Percentiles rank a stretch among this genome's conserved stretches.
Conservation (phyloP, 2,329 filamentous ascomycete genomes). For the Fusarium metavorans region DNA sequence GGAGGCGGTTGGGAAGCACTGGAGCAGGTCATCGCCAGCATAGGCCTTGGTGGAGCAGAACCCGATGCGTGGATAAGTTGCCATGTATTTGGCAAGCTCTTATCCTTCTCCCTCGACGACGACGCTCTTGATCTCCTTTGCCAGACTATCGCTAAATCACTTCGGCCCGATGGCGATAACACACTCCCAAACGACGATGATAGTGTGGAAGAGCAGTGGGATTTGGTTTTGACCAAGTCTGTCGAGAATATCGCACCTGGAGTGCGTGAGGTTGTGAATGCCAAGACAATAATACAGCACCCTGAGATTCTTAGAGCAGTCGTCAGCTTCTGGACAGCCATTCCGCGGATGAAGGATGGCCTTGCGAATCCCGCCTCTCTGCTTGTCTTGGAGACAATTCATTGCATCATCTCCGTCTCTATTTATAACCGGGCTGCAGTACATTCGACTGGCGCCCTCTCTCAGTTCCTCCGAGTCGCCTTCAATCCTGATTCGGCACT, state of each 20-base stretch:
- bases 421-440: constrained; percentile 77
- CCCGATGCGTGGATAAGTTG: constrained; percentile 75
- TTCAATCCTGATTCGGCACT: constrained; percentile 67
- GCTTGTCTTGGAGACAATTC: constrained; percentile 74
- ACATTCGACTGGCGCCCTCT: constrained; percentile 79
- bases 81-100: constrained; percentile 84
- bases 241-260: constrained; percentile 52
- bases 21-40: constrained; percentile 77
- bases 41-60: constrained; percentile 73
- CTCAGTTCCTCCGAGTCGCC: constrained; percentile 72
- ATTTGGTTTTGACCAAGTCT: constrained; percentile 53
- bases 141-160: constrained; percentile 58
- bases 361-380: constrained; percentile 67
- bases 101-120: constrained; percentile 85
- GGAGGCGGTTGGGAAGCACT: constrained; percentile 83
- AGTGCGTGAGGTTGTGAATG: constrained; percentile 63
- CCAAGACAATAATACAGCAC: constrained; percentile 67
- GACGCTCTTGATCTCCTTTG: constrained; percentile 79
- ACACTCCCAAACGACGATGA: constrained; percentile 42
- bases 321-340: constrained; percentile 72
- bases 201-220: constrained; percentile 54
- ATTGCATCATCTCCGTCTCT: constrained; percentile 69
- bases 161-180: constrained; percentile 48
- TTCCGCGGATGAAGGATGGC: constrained; percentile 61
- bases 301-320: constrained; percentile 73